These are phyloP conservation scores for Xylaria multiplex DNA, from an alignment of 2,329 filamentous ascomycete species.

Conservation along the genomic window DNA sequence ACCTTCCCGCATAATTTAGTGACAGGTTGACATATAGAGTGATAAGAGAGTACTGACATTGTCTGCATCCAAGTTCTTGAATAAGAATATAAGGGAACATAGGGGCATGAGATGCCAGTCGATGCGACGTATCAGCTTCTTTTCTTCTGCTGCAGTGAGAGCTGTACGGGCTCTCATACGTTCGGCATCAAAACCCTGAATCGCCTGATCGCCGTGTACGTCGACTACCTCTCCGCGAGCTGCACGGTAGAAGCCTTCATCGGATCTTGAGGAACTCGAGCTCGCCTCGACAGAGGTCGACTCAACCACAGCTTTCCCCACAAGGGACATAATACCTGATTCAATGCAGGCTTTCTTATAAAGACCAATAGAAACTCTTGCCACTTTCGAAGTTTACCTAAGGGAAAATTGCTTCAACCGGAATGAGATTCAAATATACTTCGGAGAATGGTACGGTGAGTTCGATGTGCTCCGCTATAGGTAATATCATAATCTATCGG, in stretches of 20 bases:
- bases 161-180: constrained; percentile 45
- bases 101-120: constrained; percentile 57
- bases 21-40: neutral
- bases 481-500: constrained; percentile 38
- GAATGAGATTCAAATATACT: constrained; percentile 17
- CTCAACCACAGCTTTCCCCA: constrained; percentile 1
- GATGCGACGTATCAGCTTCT: constrained; percentile 55
- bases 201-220: constrained; percentile 29
- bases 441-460: neutral
- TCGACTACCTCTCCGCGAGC: constrained; percentile 40
- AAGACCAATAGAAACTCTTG: neutral
- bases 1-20: constrained; percentile 39
- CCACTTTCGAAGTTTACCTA: neutral
- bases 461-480: neutral
- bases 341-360: neutral
- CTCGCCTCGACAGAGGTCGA: constrained; percentile 27
- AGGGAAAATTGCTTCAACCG: neutral
- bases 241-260: constrained; percentile 33
- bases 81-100: constrained; percentile 54
- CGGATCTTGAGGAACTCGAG: constrained; percentile 36
- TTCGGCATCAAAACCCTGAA: constrained; percentile 48
- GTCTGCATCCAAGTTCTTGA: constrained; percentile 54
- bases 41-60: constrained; percentile 44
- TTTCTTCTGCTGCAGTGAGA: constrained; percentile 56
- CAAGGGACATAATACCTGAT: constrained; percentile 12